Evolutionary conservation across 208 protist genomes (phyloP).

Genomic region (Leishmania aethiopica): DNA sequence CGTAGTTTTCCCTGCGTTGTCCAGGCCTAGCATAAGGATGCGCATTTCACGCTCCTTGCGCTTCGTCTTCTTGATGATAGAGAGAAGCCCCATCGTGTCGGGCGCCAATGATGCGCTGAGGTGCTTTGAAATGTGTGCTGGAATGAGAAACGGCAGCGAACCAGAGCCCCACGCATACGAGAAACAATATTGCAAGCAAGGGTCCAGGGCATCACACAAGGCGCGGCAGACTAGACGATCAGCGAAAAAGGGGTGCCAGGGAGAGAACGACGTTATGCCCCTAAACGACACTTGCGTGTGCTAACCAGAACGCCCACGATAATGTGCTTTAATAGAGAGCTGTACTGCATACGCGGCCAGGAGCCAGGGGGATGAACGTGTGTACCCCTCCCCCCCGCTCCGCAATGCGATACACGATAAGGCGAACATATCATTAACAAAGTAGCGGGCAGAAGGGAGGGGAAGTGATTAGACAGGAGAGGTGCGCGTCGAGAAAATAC

Average conservation of each 20-base stretch:
- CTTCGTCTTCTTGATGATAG: conserved; percentile 98
- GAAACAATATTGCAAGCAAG: background rate
- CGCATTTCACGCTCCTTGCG: conserved; percentile 99
- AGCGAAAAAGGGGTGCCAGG: background rate
- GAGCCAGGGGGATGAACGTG: background rate
- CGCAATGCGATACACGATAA: conserved; percentile 1
- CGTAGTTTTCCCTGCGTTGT: conserved; percentile 99
- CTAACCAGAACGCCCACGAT: background rate
- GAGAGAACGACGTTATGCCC: background rate
- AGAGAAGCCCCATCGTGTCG: conserved; percentile 96
- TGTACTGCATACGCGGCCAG: background rate
- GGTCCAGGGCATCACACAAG: background rate
- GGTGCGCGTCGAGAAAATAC: background rate
- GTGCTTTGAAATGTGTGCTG: background rate
- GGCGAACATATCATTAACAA: conserved; percentile 20
- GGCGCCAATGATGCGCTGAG: background rate
- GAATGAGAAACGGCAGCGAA: conserved; percentile 1
- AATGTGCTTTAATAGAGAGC: background rate
- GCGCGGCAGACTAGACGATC: background rate
- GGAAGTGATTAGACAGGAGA: background rate
- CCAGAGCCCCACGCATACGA: conserved; percentile 1
- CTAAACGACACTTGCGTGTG: background rate
- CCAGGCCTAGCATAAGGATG: conserved; percentile 97
- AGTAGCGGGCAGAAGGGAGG: conserved; percentile 6
- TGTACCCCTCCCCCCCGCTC: background rate